phyloP scores from a whole-genome alignment of 2,329 filamentous ascomycete species.

The Aureobasidium musti region DNA sequence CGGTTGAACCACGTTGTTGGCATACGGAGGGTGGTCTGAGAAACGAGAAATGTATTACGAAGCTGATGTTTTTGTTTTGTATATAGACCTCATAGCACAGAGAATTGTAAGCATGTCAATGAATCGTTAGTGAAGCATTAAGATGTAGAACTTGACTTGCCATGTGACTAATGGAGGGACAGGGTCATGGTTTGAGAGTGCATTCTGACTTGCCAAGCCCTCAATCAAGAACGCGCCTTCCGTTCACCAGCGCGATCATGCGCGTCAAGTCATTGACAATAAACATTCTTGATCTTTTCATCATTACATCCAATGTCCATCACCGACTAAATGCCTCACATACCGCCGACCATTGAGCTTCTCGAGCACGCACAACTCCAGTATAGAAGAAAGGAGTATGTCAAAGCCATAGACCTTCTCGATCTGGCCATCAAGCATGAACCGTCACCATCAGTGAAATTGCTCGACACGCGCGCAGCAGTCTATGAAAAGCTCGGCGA shows the following conservation, averaged over 20 bases:
- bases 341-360: constrained; percentile 29
- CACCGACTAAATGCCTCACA: constrained; percentile 26
- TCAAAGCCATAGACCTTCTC: constrained; percentile 46
- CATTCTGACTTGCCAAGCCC: constrained; percentile 4
- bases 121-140: neutral
- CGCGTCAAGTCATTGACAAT: constrained; percentile 1
- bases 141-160: neutral
- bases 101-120: neutral
- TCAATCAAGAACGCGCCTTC: constrained; percentile 8
- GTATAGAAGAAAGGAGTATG: constrained; percentile 49
- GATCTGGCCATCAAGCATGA: constrained; percentile 45
- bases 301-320: neutral
- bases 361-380: constrained; percentile 48
- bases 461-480: constrained; percentile 59
- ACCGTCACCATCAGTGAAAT: constrained; percentile 40
- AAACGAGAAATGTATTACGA: neutral
- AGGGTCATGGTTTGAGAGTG: neutral
- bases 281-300: neutral
- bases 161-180: neutral
- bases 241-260: neutral
- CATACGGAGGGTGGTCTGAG: constrained; percentile 35
- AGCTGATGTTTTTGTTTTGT: neutral
- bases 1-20: constrained; percentile 40
- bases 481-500: constrained; percentile 57
- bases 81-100: neutral